Evolutionary conservation across 1,284 basidiomycete genomes (phyloP).

Genomic region (Vanrija sp.): DNA sequence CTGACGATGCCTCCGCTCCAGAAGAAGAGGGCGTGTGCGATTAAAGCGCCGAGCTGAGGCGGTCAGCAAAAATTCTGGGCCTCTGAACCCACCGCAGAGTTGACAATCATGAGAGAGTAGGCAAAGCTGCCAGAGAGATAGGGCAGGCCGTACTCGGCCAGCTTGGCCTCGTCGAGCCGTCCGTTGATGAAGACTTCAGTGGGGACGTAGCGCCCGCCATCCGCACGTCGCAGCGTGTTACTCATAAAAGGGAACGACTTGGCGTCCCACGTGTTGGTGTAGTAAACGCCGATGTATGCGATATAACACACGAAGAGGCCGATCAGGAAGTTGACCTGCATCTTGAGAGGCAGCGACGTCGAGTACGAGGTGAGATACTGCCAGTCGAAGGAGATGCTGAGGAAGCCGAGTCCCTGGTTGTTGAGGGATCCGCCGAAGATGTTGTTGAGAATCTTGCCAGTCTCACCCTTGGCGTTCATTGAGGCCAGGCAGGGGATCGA

Average conservation of each 20-base stretch:
- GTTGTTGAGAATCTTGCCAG: conserved; percentile 24
- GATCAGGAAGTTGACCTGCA: conserved; percentile 30
- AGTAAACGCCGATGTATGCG: conserved; percentile 32
- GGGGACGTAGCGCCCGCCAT: conserved; percentile 49
- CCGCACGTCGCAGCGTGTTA: conserved; percentile 15
- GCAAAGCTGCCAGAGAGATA: conserved; percentile 53
- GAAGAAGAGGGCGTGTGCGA: conserved; percentile 54
- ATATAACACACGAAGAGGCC: conserved; percentile 28
- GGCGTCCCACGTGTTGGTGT: conserved; percentile 23
- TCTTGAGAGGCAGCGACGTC: conserved; percentile 29
- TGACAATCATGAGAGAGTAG: conserved; percentile 55
- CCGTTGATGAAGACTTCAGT: conserved; percentile 33
- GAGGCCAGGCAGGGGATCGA: conserved; percentile 51
- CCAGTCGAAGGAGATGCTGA: conserved; percentile 40
- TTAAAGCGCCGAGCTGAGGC: conserved; percentile 57
- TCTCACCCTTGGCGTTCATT: conserved; percentile 53
- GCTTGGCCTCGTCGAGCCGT: conserved; percentile 23
- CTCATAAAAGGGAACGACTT: conserved; percentile 17
- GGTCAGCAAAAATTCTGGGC: no score
- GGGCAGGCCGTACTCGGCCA: conserved; percentile 32
- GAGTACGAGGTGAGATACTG: conserved; percentile 29
- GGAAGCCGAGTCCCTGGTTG: conserved; percentile 36
- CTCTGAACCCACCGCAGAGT: conserved; percentile 8
- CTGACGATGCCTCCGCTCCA: conserved; percentile 35
- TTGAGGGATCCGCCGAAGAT: conserved; percentile 33